Conservation (phyloP, 208 protist genomes). For the Strigomonas culicis region DNA sequence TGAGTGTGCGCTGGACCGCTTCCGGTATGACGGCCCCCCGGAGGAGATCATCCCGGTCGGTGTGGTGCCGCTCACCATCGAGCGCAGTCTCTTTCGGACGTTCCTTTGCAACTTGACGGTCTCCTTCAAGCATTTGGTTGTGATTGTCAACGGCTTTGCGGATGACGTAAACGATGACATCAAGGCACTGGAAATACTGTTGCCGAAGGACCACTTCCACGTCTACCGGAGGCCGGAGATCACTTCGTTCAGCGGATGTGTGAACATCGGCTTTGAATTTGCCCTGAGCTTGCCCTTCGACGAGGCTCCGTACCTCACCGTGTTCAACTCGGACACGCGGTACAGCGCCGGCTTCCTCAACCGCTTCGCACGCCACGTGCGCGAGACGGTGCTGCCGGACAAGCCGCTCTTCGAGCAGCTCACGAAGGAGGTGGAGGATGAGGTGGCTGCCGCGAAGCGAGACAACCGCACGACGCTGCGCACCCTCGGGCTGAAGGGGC, state of each 20-base stretch:
- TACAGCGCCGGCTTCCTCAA: conserved; percentile 15
- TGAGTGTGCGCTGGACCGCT: too few species aligned
- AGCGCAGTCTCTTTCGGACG: too few species aligned
- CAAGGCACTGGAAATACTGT: not conserved
- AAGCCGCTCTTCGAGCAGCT: conserved; percentile 1
- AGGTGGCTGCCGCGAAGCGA: not conserved
- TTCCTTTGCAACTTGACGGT: too few species aligned
- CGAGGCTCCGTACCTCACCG: conserved; percentile 30
- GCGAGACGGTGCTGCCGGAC: conserved; percentile 8
- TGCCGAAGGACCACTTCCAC: conserved; percentile 9
- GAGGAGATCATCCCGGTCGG: too few species aligned
- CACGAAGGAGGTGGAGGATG: conserved; percentile 16
- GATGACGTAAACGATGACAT: not conserved
- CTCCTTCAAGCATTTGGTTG: not conserved
- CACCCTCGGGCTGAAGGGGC: conserved; percentile 6
- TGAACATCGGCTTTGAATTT: conserved; percentile 28
- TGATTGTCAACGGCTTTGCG: not conserved
- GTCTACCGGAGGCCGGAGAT: conserved; percentile 25
- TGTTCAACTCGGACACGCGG: conserved; percentile 36
- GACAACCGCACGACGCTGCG: conserved; percentile 15
- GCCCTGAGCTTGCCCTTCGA: conserved; percentile 18
- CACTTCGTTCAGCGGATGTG: conserved; percentile 21
- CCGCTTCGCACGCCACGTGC: conserved; percentile 14
- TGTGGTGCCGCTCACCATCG: too few species aligned
- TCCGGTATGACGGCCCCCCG: too few species aligned